Evolutionary conservation across 1,284 basidiomycete species (phyloP).

Genomic region (Moniliella sp.): DNA sequence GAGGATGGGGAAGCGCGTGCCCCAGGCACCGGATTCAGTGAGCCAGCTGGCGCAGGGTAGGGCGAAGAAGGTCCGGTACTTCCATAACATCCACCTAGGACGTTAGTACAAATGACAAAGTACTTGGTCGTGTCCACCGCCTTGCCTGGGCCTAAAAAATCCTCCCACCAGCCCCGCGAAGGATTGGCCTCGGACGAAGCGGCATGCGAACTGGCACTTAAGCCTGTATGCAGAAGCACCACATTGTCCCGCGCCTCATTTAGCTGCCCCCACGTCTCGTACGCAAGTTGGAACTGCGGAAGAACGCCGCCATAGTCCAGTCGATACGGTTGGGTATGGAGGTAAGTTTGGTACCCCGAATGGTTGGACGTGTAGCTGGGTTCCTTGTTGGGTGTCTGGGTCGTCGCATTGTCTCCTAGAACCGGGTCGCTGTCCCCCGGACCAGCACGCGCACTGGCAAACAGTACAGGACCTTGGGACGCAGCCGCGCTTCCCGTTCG

Average conservation of each 20-base stretch:
- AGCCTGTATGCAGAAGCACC: conserved; percentile 81
- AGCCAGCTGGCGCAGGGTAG: conserved; percentile 38
- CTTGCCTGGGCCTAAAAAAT: conserved; percentile 74
- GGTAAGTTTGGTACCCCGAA: conserved; percentile 33
- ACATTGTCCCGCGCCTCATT: conserved; percentile 60
- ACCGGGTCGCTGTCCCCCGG: too few relatives aligned
- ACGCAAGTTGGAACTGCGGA: conserved; percentile 64
- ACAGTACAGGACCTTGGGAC: conserved; percentile 4
- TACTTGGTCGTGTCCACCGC: conserved; percentile 77
- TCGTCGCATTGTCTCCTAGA: too few relatives aligned
- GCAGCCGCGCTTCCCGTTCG: conserved; percentile 13
- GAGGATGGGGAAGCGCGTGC: conserved; percentile 70
- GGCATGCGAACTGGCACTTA: conserved; percentile 86
- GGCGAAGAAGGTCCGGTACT: conserved; percentile 74
- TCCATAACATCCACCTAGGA: conserved; percentile 88
- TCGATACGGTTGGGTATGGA: conserved; percentile 41
- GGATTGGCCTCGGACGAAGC: conserved; percentile 60
- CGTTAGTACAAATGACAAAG: conserved; percentile 89
- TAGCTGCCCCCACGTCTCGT: conserved; percentile 89
- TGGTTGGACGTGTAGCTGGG: conserved; percentile 36
- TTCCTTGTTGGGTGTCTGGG: too few relatives aligned
- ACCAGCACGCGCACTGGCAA: too few relatives aligned
- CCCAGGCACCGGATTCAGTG: conserved; percentile 63
- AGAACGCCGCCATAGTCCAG: conserved; percentile 55
- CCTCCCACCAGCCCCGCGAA: conserved; percentile 87